phyloP scores from a whole-genome alignment of 305 asterid species.

The Solanum hybrid region DNA sequence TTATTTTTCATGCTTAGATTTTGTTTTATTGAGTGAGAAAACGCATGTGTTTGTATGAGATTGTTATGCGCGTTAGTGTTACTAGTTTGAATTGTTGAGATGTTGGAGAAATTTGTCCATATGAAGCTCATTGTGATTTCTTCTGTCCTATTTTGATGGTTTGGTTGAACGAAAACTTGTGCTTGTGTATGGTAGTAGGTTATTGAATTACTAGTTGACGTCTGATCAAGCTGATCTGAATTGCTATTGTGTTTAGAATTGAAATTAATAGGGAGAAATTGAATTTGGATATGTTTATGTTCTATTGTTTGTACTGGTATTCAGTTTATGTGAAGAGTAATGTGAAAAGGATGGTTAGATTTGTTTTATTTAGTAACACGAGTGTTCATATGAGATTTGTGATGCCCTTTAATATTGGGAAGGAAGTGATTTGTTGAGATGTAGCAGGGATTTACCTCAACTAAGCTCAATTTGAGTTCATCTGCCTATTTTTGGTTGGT shows the following conservation, averaged over 20 bases:
- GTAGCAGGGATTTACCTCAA: neutral
- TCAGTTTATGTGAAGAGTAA: neutral
- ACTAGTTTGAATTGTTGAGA: neutral
- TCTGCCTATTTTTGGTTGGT: neutral
- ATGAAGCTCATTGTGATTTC: neutral
- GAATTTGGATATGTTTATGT: neutral
- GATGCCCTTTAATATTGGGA: neutral
- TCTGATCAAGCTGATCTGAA: neutral
- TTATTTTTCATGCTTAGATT: neutral
- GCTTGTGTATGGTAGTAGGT: neutral
- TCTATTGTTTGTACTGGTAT: neutral
- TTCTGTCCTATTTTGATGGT: neutral
- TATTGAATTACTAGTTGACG: neutral
- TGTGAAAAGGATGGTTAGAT: neutral
- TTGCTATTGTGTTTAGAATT: neutral
- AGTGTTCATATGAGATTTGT: neutral
- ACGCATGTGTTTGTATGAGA: neutral
- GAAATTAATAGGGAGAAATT: neutral
- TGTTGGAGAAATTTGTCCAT: neutral
- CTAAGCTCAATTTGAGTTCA: neutral
- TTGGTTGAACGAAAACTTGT: neutral
- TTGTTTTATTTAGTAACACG: neutral
- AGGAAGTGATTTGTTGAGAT: neutral
- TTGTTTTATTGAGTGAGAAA: neutral
- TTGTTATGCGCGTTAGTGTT: neutral